Evolutionary conservation across 1,284 basidiomycete genomes (phyloP), one percentile per base, ranked within the genome.

Genomic region (Marasmius oreades): DNA sequence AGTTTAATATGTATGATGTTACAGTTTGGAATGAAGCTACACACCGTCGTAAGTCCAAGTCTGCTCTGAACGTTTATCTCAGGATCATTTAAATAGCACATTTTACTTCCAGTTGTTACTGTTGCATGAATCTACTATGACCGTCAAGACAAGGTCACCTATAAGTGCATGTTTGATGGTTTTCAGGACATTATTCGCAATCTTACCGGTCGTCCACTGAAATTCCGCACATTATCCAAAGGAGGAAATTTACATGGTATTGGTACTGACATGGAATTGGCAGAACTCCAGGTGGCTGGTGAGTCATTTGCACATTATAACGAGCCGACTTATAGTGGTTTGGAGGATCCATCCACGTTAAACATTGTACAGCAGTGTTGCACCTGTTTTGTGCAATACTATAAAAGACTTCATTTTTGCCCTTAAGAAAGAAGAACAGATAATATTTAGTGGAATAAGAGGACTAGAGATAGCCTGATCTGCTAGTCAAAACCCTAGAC

Each of bases 211-310:
- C 20, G 37, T 24, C 31, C 31, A 6, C 36, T 55, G 5, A 20
- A 4, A 3, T 55, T 55, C 33, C 5, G 26, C 2, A 45, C 53
- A 20, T 34, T 55, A 11, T 16, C 18, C 6, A 24, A 39, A 26
- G 46, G 24, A 37, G 53, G 53, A 12, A 55, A 55, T 28, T 10
- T 55, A 5, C 46, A n/a, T 22, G 46, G 24, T 14, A n/a, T 55
- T 16, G 53, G 53, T 16, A 36, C 53, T 28, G 53, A 55, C 28
- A 55, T 55, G 53, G 53, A 55, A 34, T 23, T 55, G 23, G 53
- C 53, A 7, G 28, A 46, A 45, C 22, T 55, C 11, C 45, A 48
- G 18, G 53, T n/a, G 23, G 14, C 39, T 4, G 53, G 53, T 18
- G 43, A 54, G 20, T 54, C 53, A n/a, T 54, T 54, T 23, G 36